phyloP scores from a whole-genome alignment of 2,329 filamentous ascomycete genomes.

The Clonostachys chloroleuca region DNA sequence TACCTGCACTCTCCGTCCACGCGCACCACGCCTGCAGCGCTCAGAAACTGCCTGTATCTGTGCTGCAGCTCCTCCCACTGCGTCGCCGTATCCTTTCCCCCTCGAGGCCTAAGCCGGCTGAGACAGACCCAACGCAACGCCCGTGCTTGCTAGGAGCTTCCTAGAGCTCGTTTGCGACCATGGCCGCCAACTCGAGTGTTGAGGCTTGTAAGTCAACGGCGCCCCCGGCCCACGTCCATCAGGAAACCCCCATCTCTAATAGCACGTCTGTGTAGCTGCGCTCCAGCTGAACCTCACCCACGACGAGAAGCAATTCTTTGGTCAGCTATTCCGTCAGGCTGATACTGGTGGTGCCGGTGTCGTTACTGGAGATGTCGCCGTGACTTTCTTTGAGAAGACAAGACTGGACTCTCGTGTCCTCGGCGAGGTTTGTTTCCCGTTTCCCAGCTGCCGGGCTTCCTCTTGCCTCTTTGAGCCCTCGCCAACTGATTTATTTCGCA shows the following conservation, averaged over 20 bases:
- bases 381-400: constrained; percentile 98
- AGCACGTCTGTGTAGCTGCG: constrained; percentile 31
- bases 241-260: background rate
- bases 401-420: constrained; percentile 79
- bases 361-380: constrained; percentile 91
- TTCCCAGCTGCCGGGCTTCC: constrained; percentile 1
- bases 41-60: too few species aligned
- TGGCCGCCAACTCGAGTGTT: constrained; percentile 2
- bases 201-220: constrained; percentile 1
- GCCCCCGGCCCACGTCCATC: background rate
- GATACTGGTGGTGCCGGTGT: constrained; percentile 90
- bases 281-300: constrained; percentile 79
- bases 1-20: too few species aligned
- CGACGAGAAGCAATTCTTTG: constrained; percentile 92
- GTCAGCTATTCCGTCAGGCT: constrained; percentile 87
- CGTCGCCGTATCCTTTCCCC: too few species aligned
- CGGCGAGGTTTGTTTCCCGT: constrained; percentile 64
- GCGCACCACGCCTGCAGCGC: too few species aligned
- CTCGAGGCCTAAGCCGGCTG: too few species aligned
- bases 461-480: constrained; percentile 1
- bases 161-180: background rate
- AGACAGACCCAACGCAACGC: too few species aligned
- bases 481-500: background rate
- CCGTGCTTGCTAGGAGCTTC: too few species aligned
- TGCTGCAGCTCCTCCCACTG: too few species aligned